phyloP scores from a whole-genome alignment of 164 flowering plant species.

The Dillenia suffruticosa region DNA sequence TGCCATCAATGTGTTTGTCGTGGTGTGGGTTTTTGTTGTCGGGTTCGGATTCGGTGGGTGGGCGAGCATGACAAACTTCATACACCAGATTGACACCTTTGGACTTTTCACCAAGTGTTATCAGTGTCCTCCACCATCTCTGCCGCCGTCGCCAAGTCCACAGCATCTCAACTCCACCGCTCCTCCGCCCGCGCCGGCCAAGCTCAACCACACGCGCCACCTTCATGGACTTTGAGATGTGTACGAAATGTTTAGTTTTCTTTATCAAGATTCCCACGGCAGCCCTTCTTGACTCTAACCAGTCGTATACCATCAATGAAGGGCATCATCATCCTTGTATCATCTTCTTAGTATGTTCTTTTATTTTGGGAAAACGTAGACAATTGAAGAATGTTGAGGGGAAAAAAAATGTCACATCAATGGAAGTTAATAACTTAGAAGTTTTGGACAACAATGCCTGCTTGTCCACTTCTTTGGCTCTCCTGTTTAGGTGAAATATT shows the following conservation, averaged over 20 bases:
- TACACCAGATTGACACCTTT: conserved; percentile 84
- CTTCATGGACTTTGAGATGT: conserved; percentile 14
- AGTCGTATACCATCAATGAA: too few relatives aligned
- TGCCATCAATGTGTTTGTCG: conserved; percentile 65
- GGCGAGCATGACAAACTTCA: conserved; percentile 83
- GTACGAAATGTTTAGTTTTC: too few relatives aligned
- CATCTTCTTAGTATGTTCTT: neutral
- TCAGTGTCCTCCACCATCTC: conserved; percentile 64
- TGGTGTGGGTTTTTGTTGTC: conserved; percentile 81
- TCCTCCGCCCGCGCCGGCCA: conserved; percentile 29
- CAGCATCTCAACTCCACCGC: conserved; percentile 30
- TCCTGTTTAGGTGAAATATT: too few relatives aligned
- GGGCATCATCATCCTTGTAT: neutral
- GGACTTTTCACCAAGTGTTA: conserved; percentile 94
- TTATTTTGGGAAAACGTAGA: neutral
- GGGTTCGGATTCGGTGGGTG: conserved; percentile 98
- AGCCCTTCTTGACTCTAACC: too few relatives aligned
- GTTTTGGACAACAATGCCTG: too few relatives aligned
- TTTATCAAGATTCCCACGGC: too few relatives aligned
- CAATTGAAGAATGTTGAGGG: conserved; percentile 2
- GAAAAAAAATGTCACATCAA: too few relatives aligned
- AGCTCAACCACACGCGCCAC: conserved; percentile 19
- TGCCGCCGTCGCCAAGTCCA: conserved; percentile 18
- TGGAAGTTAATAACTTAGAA: too few relatives aligned
- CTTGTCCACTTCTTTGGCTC: too few relatives aligned